Evolutionary conservation across 31 red algal genomes (phyloP).

Genomic region (Odonthalia washingtoniensis): DNA sequence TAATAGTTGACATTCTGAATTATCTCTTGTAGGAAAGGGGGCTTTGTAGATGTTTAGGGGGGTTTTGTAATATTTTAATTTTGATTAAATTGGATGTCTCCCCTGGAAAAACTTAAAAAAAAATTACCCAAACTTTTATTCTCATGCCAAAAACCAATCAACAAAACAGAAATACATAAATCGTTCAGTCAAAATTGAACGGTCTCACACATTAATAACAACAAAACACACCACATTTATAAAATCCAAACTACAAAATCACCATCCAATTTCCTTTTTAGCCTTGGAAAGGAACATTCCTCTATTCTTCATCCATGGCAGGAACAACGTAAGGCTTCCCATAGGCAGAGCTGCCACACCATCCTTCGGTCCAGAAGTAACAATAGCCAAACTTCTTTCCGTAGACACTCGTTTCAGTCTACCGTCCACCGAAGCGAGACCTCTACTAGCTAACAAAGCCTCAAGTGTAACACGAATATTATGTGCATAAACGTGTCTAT

Average conservation of each 20-base stretch:
- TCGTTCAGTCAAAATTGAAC: too few relatives aligned
- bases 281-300: conserved; percentile 64
- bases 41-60: too few relatives aligned
- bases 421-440: conserved; percentile 21
- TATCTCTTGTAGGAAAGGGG: too few relatives aligned
- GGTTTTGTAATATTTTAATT: too few relatives aligned
- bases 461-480: conserved; percentile 43
- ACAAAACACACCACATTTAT: too few relatives aligned
- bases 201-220: too few relatives aligned
- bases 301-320: conserved; percentile 57
- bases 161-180: too few relatives aligned
- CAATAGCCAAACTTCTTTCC: conserved; percentile 29
- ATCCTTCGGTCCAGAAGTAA: conserved; percentile 47
- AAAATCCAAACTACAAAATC: not conserved
- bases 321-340: conserved; percentile 34
- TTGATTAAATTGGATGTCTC: too few relatives aligned
- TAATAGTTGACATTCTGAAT: too few relatives aligned
- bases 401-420: conserved; percentile 8
- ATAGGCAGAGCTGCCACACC: conserved; percentile 54
- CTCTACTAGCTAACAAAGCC: conserved; percentile 25
- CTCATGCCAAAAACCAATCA: too few relatives aligned
- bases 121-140: too few relatives aligned
- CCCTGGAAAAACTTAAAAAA: too few relatives aligned
- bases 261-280: conserved; percentile 42
- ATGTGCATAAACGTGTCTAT: conserved; percentile 28